Evolutionary conservation across 192 early-diverging fungal species (phyloP).

Genomic region (Entomortierella parvispora): DNA sequence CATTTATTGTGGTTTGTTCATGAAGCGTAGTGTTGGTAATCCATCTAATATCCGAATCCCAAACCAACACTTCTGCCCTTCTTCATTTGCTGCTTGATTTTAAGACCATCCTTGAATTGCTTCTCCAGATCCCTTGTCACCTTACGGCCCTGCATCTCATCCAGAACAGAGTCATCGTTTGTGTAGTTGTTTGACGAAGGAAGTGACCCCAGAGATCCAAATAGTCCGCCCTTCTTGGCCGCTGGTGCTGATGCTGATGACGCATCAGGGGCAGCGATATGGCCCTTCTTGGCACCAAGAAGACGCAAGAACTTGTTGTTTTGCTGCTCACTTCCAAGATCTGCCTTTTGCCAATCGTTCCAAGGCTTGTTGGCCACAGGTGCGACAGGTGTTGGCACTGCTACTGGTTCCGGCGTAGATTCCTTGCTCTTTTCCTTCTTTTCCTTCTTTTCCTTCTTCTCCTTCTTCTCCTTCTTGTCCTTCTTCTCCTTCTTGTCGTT

Average conservation of each 20-base stretch:
- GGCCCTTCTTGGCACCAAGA: slow-evolving; percentile 63
- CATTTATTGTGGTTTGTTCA: too few relatives aligned
- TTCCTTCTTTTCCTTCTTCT: slow-evolving; percentile 24
- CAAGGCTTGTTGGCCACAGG: slow-evolving; percentile 49
- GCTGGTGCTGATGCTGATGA: slow-evolving; percentile 11
- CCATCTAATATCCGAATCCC: slow-evolving; percentile 56
- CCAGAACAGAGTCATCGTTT: slow-evolving; percentile 57
- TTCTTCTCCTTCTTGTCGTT: slow-evolving; percentile 22
- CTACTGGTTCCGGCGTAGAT: slow-evolving; percentile 12
- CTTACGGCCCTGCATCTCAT: slow-evolving; percentile 57
- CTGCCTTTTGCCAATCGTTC: slow-evolving; percentile 73
- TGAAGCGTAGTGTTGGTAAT: too few relatives aligned
- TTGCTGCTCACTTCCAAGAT: slow-evolving; percentile 62
- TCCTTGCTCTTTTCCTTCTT: slow-evolving; percentile 36
- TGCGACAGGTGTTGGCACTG: slow-evolving; percentile 6
- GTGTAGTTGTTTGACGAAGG: slow-evolving; percentile 10
- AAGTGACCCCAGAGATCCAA: slow-evolving; percentile 46
- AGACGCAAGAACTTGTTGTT: slow-evolving; percentile 74
- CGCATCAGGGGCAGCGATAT: not conserved
- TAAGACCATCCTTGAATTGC: slow-evolving; percentile 67
- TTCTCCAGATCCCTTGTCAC: slow-evolving; percentile 65
- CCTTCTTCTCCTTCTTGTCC: slow-evolving; percentile 42
- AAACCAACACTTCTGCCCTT: slow-evolving; percentile 61
- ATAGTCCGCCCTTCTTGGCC: slow-evolving; percentile 47
- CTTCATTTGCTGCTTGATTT: slow-evolving; percentile 62